phyloP scores from a whole-genome alignment of 108 stramenopile genomes.

The Nannochloropsis gaditana region DNA sequence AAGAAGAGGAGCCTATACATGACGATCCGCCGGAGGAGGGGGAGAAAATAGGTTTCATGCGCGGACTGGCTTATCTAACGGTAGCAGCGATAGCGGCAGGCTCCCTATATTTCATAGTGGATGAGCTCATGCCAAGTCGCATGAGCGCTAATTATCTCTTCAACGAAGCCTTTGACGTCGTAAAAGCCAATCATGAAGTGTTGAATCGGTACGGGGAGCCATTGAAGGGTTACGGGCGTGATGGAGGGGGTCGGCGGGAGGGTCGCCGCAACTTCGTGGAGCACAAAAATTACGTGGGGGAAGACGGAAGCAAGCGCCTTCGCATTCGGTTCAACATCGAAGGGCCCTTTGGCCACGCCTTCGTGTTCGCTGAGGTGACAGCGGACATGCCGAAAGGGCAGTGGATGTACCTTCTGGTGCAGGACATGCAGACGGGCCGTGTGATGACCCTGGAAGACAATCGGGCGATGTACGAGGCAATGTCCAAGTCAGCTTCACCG shows the following conservation, averaged over 20 bases:
- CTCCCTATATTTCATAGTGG: background rate
- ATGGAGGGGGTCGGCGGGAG: constrained; percentile 85
- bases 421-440: constrained; percentile 66
- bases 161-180: constrained; percentile 58
- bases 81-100: constrained; percentile 8
- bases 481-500: background rate
- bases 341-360: constrained; percentile 63
- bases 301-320: constrained; percentile 77
- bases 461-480: constrained; percentile 25
- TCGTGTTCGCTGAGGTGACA: constrained; percentile 53
- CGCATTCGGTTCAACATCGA: constrained; percentile 86
- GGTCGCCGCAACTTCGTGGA: constrained; percentile 90
- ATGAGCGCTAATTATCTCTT: constrained; percentile 34
- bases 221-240: constrained; percentile 85
- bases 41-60: constrained; percentile 9
- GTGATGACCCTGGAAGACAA: constrained; percentile 48
- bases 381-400: constrained; percentile 60
- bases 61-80: background rate
- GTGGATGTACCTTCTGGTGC: constrained; percentile 84
- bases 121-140: constrained; percentile 17
- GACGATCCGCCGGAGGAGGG: constrained; percentile 5
- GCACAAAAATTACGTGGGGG: constrained; percentile 72
- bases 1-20: background rate
- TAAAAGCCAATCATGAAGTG: constrained; percentile 64
- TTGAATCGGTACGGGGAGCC: constrained; percentile 69